Base-by-base conservation (phyloP, 768 basidiomycete species). In the Gymnopilus dilepis region DNA sequence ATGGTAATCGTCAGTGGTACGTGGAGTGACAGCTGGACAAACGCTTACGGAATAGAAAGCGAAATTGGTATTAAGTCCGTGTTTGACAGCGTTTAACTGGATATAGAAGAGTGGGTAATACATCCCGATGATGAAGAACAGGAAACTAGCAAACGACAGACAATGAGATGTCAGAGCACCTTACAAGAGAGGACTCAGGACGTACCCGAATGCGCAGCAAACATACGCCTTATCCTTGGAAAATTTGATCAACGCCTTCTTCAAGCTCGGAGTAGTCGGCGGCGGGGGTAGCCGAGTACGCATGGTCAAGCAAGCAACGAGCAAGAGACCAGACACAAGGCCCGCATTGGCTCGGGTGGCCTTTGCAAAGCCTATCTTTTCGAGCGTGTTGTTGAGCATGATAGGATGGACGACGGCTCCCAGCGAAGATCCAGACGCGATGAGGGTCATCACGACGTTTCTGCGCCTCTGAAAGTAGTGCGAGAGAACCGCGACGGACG, bases 31-130 rank as follows among this genome's bases (percentile, higher is more conserved):
- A 15, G 19, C 1, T 37, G 17, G 22, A 15, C 3, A 55, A 22
- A 6, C 4, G 24, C 62, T 12, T 22, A 63, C 62, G 21, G 62
- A 53, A 30, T 63, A 63, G 26, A 63, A 63, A 0, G 62, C 41
- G 21, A 63, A 59, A 13, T 24, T 43, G 0, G 57, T 51, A 22
- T 45, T 55, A 1, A 63, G 45, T 9, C 41, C 40, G 13, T 59
- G 62, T 2, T 52, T 59, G 13, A 63, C 55, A 2, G 53, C 37
- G 45, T 63, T 52, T 3, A 63, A 30, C 26, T 63, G 62, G 5
- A 63, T 42, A 21, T 63, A 63, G 62, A 63, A 63, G 9, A 59
- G 40, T 1, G 62, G 62, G 41, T 53, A 63, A 26, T 55, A 63
- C 6, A 63, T 26, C 5, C 33, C 62, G 4, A 56, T 59, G 6